Evolutionary conservation across 2,329 filamentous ascomycete genomes (phyloP).

Genomic region (Sarocladium strictum): DNA sequence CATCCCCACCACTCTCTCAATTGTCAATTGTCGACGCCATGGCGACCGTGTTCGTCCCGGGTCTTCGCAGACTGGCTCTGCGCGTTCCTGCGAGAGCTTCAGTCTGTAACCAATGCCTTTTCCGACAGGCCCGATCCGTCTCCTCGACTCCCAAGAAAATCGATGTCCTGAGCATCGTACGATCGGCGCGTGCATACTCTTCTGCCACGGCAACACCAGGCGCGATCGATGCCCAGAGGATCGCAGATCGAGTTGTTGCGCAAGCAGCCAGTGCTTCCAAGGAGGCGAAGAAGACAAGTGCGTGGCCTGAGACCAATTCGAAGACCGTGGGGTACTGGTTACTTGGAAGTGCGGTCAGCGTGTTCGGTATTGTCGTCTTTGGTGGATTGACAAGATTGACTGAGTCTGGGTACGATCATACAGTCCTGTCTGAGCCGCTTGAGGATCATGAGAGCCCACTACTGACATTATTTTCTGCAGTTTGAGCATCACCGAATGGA

Average conservation of each 20-base stretch:
- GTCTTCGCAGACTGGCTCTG: slow-evolving; percentile 34
- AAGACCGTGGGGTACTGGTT: slow-evolving; percentile 89
- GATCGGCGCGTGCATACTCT: slow-evolving; percentile 30
- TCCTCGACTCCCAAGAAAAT: slow-evolving; percentile 18
- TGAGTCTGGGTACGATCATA: slow-evolving; percentile 72
- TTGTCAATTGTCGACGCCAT: slow-evolving; percentile 22
- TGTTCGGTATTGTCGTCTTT: slow-evolving; percentile 95
- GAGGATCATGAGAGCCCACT: neutral
- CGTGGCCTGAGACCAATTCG: slow-evolving; percentile 57
- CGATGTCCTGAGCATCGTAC: slow-evolving; percentile 33
- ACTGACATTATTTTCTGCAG: slow-evolving; percentile 36
- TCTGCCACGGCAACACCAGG: slow-evolving; percentile 20
- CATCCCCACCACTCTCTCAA: neutral
- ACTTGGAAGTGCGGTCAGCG: slow-evolving; percentile 81
- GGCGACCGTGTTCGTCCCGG: slow-evolving; percentile 33
- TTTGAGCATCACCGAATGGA: slow-evolving; percentile 98
- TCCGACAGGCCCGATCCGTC: slow-evolving; percentile 17
- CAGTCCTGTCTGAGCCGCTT: neutral
- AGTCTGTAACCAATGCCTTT: slow-evolving; percentile 41
- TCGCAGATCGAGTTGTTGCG: slow-evolving; percentile 18
- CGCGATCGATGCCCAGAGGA: slow-evolving; percentile 16
- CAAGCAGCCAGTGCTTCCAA: slow-evolving; percentile 24
- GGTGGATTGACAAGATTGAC: slow-evolving; percentile 90
- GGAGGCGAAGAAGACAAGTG: neutral
- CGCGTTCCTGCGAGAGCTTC: slow-evolving; percentile 33